These are phyloP conservation scores for Kluyveromyces aestuarii DNA, from an alignment of 805 yeast species.

Conservation along the genomic window DNA sequence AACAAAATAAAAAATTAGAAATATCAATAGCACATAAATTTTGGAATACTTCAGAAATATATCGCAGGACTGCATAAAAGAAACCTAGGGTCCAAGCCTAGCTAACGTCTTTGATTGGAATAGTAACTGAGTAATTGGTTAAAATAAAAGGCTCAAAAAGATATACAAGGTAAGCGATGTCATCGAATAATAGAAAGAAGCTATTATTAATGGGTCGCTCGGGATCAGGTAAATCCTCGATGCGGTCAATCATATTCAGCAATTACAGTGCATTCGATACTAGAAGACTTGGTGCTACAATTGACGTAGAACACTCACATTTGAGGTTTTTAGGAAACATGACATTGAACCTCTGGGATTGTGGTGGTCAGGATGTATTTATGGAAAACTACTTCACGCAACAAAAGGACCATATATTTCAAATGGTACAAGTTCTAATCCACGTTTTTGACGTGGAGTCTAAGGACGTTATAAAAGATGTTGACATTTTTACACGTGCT, in stretches of 20 bases:
- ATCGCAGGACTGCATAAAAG: too few relatives aligned
- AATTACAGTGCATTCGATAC: conserved; percentile 97
- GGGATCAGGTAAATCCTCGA: conserved; percentile 95
- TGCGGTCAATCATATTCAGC: conserved; percentile 92
- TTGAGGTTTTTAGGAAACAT: conserved; percentile 86
- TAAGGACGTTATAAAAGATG: conserved; percentile 84
- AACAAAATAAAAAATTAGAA: too few relatives aligned
- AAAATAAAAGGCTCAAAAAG: too few relatives aligned
- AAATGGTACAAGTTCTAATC: conserved; percentile 90
- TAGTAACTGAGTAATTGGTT: too few relatives aligned
- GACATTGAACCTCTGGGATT: conserved; percentile 95
- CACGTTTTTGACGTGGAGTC: conserved; percentile 96
- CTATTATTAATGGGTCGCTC: conserved; percentile 78
- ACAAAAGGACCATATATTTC: conserved; percentile 85
- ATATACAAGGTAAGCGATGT: conserved; percentile 4
- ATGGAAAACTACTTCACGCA: conserved; percentile 89
- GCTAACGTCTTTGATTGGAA: too few relatives aligned
- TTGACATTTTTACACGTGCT: conserved; percentile 81
- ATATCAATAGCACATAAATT: too few relatives aligned
- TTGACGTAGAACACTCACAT: conserved; percentile 97
- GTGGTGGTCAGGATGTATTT: conserved; percentile 96
- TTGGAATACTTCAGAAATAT: too few relatives aligned
- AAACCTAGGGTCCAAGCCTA: too few relatives aligned
- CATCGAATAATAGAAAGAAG: conserved; percentile 43
- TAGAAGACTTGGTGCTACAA: conserved; percentile 89